Evolutionary conservation across 2,329 filamentous ascomycete species (phyloP), one percentile per base, ranked within the genome.

Genomic region (Pseudofabraea citricarpa): DNA sequence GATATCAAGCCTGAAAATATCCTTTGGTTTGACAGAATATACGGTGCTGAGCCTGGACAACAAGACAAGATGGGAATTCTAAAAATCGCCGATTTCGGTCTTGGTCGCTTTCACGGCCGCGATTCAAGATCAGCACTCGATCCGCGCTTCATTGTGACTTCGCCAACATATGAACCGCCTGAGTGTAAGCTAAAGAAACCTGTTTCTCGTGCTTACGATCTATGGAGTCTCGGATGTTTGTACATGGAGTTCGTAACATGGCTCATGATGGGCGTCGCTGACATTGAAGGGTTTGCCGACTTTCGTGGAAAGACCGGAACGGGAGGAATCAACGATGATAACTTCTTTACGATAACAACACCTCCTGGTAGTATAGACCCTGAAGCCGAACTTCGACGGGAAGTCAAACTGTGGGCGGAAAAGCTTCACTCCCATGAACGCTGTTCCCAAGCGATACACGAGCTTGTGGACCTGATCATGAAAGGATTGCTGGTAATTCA

Each of bases 1-100:
- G 58, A 61, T 32, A 53, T 63, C 5, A 60, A 59, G 27, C 48
- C 54, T 0, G 50, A 52, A 6, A 60, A 59, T 20, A 59, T 60
- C 6, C 45, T 60, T 2, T 54, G 47, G 39, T 59, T 56, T 33
- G 20, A 44, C 2, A n/a, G n/a, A n/a, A n/a, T n/a, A n/a, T 38
- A 37, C 2, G 31, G 31, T 5, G 18, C 41, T 4, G 35, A 48
- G 6, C 15, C 23, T 2, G 23, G 39, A n/a, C 9, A 16, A 7
- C 31, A 33, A 7, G 24, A 27, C 24, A 13, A 27, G 24, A 36
- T 20, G 23, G 40, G 43, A 6, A 44, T 39, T 18, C 43, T 57
- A 3, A 46, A 50, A 12, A 33, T 61, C 4, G 46, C 52, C 0
- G 56, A 61, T 38, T 52, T 57, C 21, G 56, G 56, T 1, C 43